phyloP scores from a whole-genome alignment of 495 filamentous ascomycete species.

The Xylaria palmicola region DNA sequence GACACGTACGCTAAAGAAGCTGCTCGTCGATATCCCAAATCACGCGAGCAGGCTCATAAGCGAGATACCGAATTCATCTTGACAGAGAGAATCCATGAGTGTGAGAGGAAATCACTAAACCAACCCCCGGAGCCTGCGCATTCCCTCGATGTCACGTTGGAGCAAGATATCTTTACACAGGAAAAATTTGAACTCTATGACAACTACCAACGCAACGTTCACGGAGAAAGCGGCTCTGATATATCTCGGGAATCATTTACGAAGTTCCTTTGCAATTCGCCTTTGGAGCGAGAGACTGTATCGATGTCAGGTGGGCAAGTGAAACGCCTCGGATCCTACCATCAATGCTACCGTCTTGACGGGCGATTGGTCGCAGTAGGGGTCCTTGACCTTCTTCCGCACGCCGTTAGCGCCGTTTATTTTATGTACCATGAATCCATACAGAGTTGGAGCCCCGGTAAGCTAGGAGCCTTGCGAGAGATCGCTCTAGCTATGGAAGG shows the following conservation, averaged over 20 bases:
- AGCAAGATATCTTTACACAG: slow-evolving; percentile 75
- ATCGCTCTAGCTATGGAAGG: slow-evolving; percentile 74
- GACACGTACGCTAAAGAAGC: slow-evolving; percentile 72
- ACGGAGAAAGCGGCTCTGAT: slow-evolving; percentile 67
- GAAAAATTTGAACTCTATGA: slow-evolving; percentile 83
- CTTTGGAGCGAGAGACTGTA: slow-evolving; percentile 56
- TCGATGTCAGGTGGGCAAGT: slow-evolving; percentile 46
- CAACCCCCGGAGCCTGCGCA: slow-evolving; percentile 69
- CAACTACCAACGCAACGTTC: slow-evolving; percentile 82
- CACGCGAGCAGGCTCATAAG: slow-evolving; percentile 75
- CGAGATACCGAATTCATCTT: slow-evolving; percentile 76
- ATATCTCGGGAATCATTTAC: slow-evolving; percentile 71
- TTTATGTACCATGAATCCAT: slow-evolving; percentile 89
- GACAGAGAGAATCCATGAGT: slow-evolving; percentile 67
- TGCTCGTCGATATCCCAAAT: slow-evolving; percentile 69
- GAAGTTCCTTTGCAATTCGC: slow-evolving; percentile 81
- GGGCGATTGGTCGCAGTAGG: slow-evolving; percentile 84
- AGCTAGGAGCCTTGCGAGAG: slow-evolving; percentile 83
- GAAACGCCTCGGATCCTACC: slow-evolving; percentile 79
- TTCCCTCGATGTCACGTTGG: slow-evolving; percentile 74
- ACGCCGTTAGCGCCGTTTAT: slow-evolving; percentile 90
- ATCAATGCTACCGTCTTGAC: slow-evolving; percentile 92
- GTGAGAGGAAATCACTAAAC: slow-evolving; percentile 54
- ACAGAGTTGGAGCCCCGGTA: slow-evolving; percentile 77
- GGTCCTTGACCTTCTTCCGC: slow-evolving; percentile 83